Evolutionary conservation across 2,329 filamentous ascomycete genomes (phyloP), one percentile per base, ranked within the genome.

Genomic region (Claviceps maximensis): DNA sequence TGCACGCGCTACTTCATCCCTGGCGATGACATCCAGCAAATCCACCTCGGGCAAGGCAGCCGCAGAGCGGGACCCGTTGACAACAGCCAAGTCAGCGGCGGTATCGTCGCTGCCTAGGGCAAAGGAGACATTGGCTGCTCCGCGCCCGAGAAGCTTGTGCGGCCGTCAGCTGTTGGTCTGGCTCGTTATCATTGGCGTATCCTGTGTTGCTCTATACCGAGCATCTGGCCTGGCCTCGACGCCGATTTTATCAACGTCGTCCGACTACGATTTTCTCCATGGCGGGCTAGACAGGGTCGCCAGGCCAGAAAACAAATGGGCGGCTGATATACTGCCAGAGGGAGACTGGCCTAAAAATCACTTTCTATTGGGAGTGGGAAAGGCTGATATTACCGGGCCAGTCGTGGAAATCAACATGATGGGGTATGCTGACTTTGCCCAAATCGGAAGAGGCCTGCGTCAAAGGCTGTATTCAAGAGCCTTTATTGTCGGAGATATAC

Each of bases 371-470:
- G 76, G 76, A 3, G 74, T 73, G 13, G 76, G 76, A 45, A 78
- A 77, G 58, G 76, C 70, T 17, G 76, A 79, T 58, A 76, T 79
- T 57, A 79, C 76, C 1, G 76, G 86, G 4, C 88, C 89, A 0
- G 86, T 93, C 5, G 89, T 91, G 29, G 89, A 95, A 68, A 82
- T 95, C 68, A 89, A 88, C 63, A 79, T 95, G 68, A 93, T 90
- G 76, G 90, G 90, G 56, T 95, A 95, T 70, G 89, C 89, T 29
- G 82, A 87, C 65, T 73, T 81, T 15, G 79, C 78, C 45, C 90
- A 96, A 68, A 69, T 86, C n/a, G 90, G 90, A 47, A 82, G 81
- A 6, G 90, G 90, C 27, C 72, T 96, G 48, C 83, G 89, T 46
- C 90, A 96, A 69, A 79, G 90, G 53, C 74, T 95, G 23, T 90